Evolutionary conservation across 129 eudicot genomes (phyloP).

Genomic region (Solidago caesia): DNA sequence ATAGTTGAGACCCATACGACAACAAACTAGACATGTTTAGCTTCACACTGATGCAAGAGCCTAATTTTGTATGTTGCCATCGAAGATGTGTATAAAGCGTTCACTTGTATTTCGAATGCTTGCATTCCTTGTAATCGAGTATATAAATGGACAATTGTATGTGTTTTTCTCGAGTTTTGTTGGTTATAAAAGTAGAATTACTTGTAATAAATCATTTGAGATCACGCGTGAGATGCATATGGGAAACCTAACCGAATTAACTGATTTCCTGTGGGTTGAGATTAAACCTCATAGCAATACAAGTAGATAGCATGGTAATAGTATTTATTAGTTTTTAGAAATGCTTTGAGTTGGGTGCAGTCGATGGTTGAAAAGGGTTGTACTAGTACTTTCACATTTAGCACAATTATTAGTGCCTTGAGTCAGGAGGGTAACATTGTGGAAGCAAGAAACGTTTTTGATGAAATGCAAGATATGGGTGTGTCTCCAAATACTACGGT

Average conservation of each 20-base stretch:
- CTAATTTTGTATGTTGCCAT: slow-evolving; percentile 15
- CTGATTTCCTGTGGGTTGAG: too few species aligned
- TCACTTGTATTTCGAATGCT: slow-evolving; percentile 11
- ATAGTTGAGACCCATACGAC: slow-evolving; percentile 2
- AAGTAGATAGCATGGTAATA: neutral
- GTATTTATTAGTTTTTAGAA: neutral
- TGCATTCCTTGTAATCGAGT: slow-evolving; percentile 7
- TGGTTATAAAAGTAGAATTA: neutral
- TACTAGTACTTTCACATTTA: slow-evolving; percentile 51
- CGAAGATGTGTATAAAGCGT: slow-evolving; percentile 18
- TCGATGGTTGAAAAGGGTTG: slow-evolving; percentile 69
- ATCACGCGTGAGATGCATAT: too few species aligned
- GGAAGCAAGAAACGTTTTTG: slow-evolving; percentile 64
- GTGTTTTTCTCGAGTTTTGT: neutral
- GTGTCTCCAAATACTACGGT: slow-evolving; percentile 43
- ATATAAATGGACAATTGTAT: neutral
- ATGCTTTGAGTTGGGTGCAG: slow-evolving; percentile 53
- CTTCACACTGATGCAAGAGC: slow-evolving; percentile 21
- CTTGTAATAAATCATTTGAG: too few species aligned
- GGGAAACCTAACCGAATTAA: too few species aligned
- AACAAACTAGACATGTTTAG: neutral
- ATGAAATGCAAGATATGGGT: slow-evolving; percentile 53
- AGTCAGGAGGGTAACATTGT: slow-evolving; percentile 72
- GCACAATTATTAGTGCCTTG: slow-evolving; percentile 57
- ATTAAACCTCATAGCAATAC: too few species aligned